Conservation (phyloP, 208 protist genomes). For the Leishmania braziliensis region DNA sequence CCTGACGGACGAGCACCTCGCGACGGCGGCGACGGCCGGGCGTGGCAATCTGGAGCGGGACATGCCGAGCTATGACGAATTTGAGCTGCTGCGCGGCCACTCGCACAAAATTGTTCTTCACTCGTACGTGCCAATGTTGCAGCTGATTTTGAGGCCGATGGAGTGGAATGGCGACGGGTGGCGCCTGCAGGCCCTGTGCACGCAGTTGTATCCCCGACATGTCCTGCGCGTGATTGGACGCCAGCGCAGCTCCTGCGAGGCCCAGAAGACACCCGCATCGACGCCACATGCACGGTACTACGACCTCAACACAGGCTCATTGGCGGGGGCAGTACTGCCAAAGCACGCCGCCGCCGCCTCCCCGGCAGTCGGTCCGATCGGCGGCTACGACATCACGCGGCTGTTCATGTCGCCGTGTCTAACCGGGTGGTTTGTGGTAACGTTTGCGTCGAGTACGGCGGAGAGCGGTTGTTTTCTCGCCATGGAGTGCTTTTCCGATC, state of each 20-base stretch:
- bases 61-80: constrained; percentile 49
- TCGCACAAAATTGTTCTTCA: constrained; percentile 39
- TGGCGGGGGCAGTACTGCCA: background rate
- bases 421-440: constrained; percentile 31
- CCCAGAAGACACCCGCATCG: constrained; percentile 3
- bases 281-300: constrained; percentile 21
- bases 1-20: constrained; percentile 11
- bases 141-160: constrained; percentile 36
- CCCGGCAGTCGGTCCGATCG: constrained; percentile 8
- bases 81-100: constrained; percentile 40
- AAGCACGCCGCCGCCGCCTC: background rate
- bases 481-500: constrained; percentile 38
- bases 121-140: constrained; percentile 37
- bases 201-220: constrained; percentile 38
- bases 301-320: constrained; percentile 4
- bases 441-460: constrained; percentile 27
- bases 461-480: constrained; percentile 31
- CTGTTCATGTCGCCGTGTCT: constrained; percentile 25
- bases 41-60: constrained; percentile 24
- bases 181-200: constrained; percentile 21
- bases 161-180: constrained; percentile 36
- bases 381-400: constrained; percentile 30
- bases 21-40: background rate
- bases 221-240: constrained; percentile 35
- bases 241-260: constrained; percentile 8